Evolutionary conservation across 2,329 filamentous ascomycete species (phyloP), one percentile per base, ranked within the genome.

Genomic region (Coniochaeta sp.): DNA sequence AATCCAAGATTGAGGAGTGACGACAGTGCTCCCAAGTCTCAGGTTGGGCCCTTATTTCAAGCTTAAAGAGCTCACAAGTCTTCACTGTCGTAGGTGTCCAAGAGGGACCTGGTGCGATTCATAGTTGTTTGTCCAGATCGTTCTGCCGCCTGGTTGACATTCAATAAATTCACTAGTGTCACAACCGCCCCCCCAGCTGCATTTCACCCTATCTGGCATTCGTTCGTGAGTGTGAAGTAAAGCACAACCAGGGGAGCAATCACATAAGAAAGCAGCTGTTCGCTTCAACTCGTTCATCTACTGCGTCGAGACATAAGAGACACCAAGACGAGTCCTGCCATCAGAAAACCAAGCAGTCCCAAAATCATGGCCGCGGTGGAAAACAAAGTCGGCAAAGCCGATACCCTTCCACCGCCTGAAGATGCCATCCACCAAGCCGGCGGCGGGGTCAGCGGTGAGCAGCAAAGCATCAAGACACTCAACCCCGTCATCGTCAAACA

Each of bases 401-500:
- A 32, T 14, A 38, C 10, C 54, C 28, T 50, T 28, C 55, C 57
- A 17, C 28, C 57, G 16, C 64, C 65, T 36, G 65, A 62, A 7
- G 70, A 73, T 55, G 68, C 75, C 30, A 57, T 72, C 57, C 73
- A 71, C 60, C 77, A 80, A 62, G 79, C 79, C 12, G 80, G 79
- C 60, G 81, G 79, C 62, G 80, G 79, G 47, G 74, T 75, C 32
- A 77, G 75, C 64, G 75, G 74, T 47, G 71, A 75, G 56, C 67
- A 74, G 24, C 75, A 73, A 60, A 69, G 68, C 47, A 70, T 83
- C 65, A 67, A 73, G 42, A 70, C 74, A 24, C 62, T 85, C 50
- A 75, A 76, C 63, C 65, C 73, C 4, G 66, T 73, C 7, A 65
- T 79, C 32, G 64, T 79, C 40, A 64, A 69, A 8, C 76, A 81